These are phyloP conservation scores for Metschnikowia aberdeeniae DNA, from an alignment of 805 yeast species.

Conservation along the genomic window DNA sequence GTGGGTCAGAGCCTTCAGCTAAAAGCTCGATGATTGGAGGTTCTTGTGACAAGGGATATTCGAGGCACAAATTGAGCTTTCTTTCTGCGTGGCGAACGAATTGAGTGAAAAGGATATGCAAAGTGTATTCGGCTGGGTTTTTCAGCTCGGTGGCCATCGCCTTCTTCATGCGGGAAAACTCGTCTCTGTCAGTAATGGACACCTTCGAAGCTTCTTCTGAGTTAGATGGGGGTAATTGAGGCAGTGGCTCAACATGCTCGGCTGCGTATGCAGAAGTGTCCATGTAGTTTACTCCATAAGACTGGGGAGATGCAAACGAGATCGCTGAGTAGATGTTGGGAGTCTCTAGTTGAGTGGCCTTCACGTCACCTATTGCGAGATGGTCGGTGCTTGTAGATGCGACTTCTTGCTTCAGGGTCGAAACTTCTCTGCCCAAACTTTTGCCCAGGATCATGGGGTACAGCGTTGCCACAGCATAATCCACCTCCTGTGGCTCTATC, in stretches of 20 bases:
- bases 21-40: constrained; percentile 70
- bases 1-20: constrained; percentile 81
- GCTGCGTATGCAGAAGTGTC: background rate
- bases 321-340: constrained; percentile 10
- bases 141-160: constrained; percentile 53
- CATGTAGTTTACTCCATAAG: background rate
- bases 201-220: constrained; percentile 24
- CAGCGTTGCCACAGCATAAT: constrained; percentile 7
- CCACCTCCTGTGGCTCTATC: constrained; percentile 12
- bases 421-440: constrained; percentile 14
- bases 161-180: constrained; percentile 29
- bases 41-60: constrained; percentile 61
- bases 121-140: constrained; percentile 82
- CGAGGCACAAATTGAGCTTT: constrained; percentile 70
- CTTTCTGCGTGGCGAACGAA: constrained; percentile 92
- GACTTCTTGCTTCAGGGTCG: constrained; percentile 11
- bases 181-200: constrained; percentile 32
- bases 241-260: constrained; percentile 28
- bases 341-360: background rate
- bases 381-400: constrained; percentile 4
- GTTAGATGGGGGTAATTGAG: constrained; percentile 36
- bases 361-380: background rate
- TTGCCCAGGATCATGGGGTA: constrained; percentile 10
- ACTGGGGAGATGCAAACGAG: constrained; percentile 21
- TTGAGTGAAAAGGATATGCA: constrained; percentile 91